A percentile compares a stretch with the other conserved stretches of the same genome.
phyloP scores from a whole-genome alignment of 768 basidiomycete genomes.

The Agaricus blazei region DNA sequence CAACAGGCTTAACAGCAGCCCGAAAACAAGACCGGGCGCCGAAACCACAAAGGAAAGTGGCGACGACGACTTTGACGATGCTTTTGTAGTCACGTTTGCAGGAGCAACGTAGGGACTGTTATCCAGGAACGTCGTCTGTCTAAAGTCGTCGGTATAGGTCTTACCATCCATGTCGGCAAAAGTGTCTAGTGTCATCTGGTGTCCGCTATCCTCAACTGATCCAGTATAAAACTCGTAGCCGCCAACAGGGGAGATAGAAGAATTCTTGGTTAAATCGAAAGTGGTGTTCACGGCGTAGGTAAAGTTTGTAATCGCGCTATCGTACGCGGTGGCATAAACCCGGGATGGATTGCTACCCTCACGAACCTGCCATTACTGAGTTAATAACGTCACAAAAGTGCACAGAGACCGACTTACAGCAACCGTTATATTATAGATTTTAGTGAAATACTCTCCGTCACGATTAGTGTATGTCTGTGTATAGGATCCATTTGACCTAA shows the following conservation, averaged over 20 bases:
- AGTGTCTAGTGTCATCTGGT: conserved; percentile 24
- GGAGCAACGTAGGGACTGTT: conserved; percentile 22
- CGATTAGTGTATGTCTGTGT: conserved; percentile 20
- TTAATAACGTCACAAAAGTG: not conserved
- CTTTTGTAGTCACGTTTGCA: conserved; percentile 15
- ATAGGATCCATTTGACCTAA: conserved; percentile 19
- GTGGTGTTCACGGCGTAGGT: conserved; percentile 22
- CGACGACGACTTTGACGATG: conserved; percentile 12
- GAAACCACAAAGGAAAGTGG: not conserved
- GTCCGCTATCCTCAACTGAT: conserved; percentile 19
- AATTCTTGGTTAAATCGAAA: conserved; percentile 24
- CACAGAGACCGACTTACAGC: conserved; percentile 15
- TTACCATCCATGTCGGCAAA: conserved; percentile 19
- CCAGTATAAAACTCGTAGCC: conserved; percentile 35
- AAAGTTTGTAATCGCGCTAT: conserved; percentile 26
- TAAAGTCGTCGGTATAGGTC: conserved; percentile 22
- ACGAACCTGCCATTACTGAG: conserved; percentile 16
- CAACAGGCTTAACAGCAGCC: not conserved
- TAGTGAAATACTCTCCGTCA: conserved; percentile 17
- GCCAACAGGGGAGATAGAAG: conserved; percentile 18
- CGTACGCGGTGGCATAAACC: conserved; percentile 28
- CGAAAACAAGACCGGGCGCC: not conserved
- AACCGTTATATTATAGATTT: conserved; percentile 19
- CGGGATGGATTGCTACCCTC: conserved; percentile 24
- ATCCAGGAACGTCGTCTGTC: conserved; percentile 23